Evolutionary conservation across 352 stramenopile genomes (phyloP).

Genomic region (Phytophthora niederhauseri): DNA sequence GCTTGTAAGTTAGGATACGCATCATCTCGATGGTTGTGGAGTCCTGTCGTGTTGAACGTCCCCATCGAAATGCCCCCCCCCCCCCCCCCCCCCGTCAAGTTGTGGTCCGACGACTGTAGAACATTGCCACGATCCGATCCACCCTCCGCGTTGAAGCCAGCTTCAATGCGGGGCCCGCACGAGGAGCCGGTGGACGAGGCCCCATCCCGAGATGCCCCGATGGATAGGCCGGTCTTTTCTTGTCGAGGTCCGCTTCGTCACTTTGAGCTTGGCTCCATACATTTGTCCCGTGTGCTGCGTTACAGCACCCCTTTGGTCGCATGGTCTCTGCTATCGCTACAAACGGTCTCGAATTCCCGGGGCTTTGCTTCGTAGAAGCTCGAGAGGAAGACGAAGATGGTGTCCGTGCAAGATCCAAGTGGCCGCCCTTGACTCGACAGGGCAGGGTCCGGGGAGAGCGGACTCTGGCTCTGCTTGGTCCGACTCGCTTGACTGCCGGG

Average conservation of each 20-base stretch:
- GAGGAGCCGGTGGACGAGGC: slow-evolving; percentile 27
- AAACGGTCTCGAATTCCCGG: slow-evolving; percentile 2
- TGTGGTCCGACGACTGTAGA: slow-evolving; percentile 33
- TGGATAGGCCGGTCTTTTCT: slow-evolving; percentile 25
- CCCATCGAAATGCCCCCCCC: slow-evolving; percentile 12
- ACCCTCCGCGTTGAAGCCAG: slow-evolving; percentile 13
- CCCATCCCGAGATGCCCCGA: slow-evolving; percentile 34
- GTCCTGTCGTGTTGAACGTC: background rate
- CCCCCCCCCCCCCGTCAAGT: slow-evolving; percentile 11
- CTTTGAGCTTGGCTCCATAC: slow-evolving; percentile 6
- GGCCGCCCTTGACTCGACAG: background rate
- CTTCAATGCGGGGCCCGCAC: background rate
- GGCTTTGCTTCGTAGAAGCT: slow-evolving; percentile 16
- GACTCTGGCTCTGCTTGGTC: slow-evolving; percentile 30
- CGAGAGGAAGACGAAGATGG: slow-evolving; percentile 10
- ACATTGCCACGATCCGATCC: background rate
- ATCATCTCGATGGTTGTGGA: background rate
- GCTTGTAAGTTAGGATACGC: no score
- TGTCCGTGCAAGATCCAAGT: slow-evolving; percentile 13
- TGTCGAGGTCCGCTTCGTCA: slow-evolving; percentile 10
- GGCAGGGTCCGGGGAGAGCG: slow-evolving; percentile 4
- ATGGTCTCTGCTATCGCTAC: slow-evolving; percentile 29
- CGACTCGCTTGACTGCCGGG: slow-evolving; percentile 7
- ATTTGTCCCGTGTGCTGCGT: slow-evolving; percentile 13
- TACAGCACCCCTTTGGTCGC: slow-evolving; percentile 20